Conservation (phyloP, 1,139 yeast species). For the Scheffersomyces titani region DNA sequence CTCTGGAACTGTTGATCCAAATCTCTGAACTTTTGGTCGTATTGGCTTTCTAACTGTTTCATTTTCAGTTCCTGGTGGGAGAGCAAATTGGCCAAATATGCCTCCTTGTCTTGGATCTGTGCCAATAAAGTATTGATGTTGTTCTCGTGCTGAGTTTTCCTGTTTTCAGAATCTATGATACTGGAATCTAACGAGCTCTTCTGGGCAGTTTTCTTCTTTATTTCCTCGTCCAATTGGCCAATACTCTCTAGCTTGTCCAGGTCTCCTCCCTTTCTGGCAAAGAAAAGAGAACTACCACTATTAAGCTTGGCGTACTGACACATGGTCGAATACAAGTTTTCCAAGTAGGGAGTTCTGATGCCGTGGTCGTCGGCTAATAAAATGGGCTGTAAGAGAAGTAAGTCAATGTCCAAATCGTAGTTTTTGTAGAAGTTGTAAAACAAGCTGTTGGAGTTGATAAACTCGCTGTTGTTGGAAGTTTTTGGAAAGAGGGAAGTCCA, state of each 20-base stretch:
- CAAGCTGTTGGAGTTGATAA: conserved; percentile 49
- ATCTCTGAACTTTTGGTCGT: conserved; percentile 6
- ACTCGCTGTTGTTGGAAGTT: conserved; percentile 26
- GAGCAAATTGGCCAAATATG: conserved; percentile 1
- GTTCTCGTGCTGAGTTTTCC: conserved; percentile 17
- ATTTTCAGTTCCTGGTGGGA: not conserved
- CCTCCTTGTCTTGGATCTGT: conserved; percentile 5
- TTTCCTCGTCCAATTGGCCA: conserved; percentile 1
- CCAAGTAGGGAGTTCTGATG: conserved; percentile 86
- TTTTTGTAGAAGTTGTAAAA: conserved; percentile 63
- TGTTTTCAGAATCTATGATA: conserved; percentile 23
- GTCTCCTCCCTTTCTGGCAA: conserved; percentile 23
- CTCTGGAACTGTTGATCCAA: conserved; percentile 16
- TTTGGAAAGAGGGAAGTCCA: conserved; percentile 52
- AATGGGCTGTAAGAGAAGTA: conserved; percentile 80
- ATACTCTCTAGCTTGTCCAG: not conserved
- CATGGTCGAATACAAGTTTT: conserved; percentile 78
- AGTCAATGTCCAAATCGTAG: conserved; percentile 63
- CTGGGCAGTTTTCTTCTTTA: not conserved
- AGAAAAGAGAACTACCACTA: conserved; percentile 31
- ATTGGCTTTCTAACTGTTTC: conserved; percentile 9
- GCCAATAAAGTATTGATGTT: conserved; percentile 12
- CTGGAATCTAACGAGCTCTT: conserved; percentile 19
- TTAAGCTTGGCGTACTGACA: conserved; percentile 65
- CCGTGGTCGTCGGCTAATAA: conserved; percentile 83